Evolutionary conservation across 1,139 yeast genomes (phyloP).

Genomic region (Nakaseomyces sp.): DNA sequence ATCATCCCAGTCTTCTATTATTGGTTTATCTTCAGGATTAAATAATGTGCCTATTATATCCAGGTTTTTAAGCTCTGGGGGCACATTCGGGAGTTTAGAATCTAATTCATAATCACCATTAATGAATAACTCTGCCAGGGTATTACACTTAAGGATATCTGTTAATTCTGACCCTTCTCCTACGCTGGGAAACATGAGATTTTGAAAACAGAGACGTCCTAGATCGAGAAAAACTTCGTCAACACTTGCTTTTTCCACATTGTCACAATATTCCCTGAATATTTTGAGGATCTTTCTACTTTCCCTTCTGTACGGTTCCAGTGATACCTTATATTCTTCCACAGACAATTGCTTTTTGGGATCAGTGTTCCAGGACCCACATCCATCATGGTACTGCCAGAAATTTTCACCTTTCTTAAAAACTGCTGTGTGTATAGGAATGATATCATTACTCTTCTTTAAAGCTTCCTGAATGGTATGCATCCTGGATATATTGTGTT

Average conservation of each 20-base stretch:
- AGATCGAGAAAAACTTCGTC: slow-evolving; percentile 87
- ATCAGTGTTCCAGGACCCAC: slow-evolving; percentile 29
- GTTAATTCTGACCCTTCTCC: slow-evolving; percentile 27
- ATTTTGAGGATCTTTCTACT: slow-evolving; percentile 69
- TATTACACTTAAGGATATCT: background rate
- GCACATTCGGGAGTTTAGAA: slow-evolving; percentile 44
- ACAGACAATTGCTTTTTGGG: slow-evolving; percentile 35
- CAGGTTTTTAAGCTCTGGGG: slow-evolving; percentile 31
- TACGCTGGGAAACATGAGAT: slow-evolving; percentile 27
- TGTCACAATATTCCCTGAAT: slow-evolving; percentile 47
- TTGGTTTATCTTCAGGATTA: slow-evolving; percentile 14
- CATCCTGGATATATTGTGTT: slow-evolving; percentile 72
- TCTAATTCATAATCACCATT: slow-evolving; percentile 26
- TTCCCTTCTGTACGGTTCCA: slow-evolving; percentile 86
- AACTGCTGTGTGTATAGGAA: slow-evolving; percentile 89
- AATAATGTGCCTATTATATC: slow-evolving; percentile 21
- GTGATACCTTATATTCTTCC: slow-evolving; percentile 65
- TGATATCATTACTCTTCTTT: slow-evolving; percentile 62
- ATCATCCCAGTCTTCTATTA: slow-evolving; percentile 76
- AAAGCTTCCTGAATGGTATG: slow-evolving; percentile 61
- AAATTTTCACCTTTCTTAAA: slow-evolving; percentile 76
- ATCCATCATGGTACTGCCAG: slow-evolving; percentile 61
- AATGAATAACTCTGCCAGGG: slow-evolving; percentile 12
- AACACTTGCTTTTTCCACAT: slow-evolving; percentile 88
- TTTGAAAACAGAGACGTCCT: slow-evolving; percentile 44